These are phyloP conservation scores for Syzygium grande DNA, from an alignment of 345 rosid genomes.

Conservation along the genomic window DNA sequence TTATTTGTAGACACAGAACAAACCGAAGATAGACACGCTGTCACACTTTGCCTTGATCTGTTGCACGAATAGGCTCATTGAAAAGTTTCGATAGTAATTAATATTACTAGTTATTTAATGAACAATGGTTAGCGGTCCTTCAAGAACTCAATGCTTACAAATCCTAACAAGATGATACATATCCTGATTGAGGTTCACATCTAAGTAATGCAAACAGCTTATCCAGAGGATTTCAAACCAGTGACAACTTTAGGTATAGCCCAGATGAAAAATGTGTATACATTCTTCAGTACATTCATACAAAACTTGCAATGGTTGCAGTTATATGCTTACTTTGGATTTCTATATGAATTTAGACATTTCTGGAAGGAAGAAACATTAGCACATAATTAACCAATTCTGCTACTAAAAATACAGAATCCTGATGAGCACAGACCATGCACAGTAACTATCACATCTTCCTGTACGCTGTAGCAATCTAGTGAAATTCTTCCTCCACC, in stretches of 20 bases:
- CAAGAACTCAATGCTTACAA: background rate
- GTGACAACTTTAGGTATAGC: background rate
- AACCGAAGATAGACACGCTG: background rate
- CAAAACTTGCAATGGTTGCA: background rate
- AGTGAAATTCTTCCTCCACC: conserved; percentile 97
- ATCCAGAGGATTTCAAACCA: background rate
- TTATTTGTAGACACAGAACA: background rate
- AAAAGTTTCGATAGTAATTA: background rate
- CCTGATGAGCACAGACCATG: conserved; percentile 63
- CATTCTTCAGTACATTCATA: background rate
- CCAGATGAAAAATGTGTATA: background rate
- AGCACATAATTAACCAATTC: conserved; percentile 14
- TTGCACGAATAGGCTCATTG: background rate
- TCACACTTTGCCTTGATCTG: background rate
- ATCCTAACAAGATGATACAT: background rate
- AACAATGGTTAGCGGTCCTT: background rate
- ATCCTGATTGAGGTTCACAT: background rate
- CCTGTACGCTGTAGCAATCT: conserved; percentile 95
- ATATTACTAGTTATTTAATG: background rate
- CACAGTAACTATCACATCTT: conserved; percentile 70
- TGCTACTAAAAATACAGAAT: conserved; percentile 3
- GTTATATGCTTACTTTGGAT: background rate
- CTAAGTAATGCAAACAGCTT: background rate
- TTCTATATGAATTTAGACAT: background rate
- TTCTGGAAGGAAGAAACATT: background rate